Evolutionary conservation across 345 rosid genomes (phyloP), one percentile per base, ranked within the genome.

Genomic region (Rubroshorea leprosula): DNA sequence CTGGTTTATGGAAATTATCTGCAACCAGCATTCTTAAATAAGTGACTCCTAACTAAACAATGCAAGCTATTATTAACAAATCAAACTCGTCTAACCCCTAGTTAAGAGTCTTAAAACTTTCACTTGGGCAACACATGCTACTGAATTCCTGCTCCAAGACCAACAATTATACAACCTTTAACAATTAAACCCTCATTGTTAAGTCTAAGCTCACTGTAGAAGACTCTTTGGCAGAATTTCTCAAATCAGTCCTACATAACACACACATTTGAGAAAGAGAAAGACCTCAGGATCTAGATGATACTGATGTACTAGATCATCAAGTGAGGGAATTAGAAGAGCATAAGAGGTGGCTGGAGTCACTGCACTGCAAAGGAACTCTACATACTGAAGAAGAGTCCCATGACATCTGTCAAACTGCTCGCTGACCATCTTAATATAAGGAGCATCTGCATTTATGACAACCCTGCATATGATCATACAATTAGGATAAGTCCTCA

Each of bases 381-480:
- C 99, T 57, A 90, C 97, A 64, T 82, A 94, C 61, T 94, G 99
- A 67, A 94, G 99, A 69, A 94, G 99, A 72, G 96, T 83, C 52
- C 97, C 97, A 76, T 94, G 99, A 68, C 96, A 85, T 72, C 99
- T 82, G 70, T 94, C 99, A 68, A 94, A 94, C 71, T 94, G 93
- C 70, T 94, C 97, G 54, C 97, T 82, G 56, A 94, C 99, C 99
- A 94, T 94, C 81, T 94, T 94, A 67, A 90, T 88, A 64, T 94
- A 90, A 21, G 97, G 96, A 35, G 95, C 97, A 68, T 84, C 90
- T 35, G 97, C 89, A 72, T 81, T 87, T 69, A 85, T 85, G 65
- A 94, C 80, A 68, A 94, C 89, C 72, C 99, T 94, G 92, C 70
- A 87, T 35, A 46, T 60, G 59, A 67, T 54, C 22, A 60, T 4